Evolutionary conservation across 2,329 filamentous ascomycete genomes (phyloP).

Genomic region (Paracoccidioides lutzii): DNA sequence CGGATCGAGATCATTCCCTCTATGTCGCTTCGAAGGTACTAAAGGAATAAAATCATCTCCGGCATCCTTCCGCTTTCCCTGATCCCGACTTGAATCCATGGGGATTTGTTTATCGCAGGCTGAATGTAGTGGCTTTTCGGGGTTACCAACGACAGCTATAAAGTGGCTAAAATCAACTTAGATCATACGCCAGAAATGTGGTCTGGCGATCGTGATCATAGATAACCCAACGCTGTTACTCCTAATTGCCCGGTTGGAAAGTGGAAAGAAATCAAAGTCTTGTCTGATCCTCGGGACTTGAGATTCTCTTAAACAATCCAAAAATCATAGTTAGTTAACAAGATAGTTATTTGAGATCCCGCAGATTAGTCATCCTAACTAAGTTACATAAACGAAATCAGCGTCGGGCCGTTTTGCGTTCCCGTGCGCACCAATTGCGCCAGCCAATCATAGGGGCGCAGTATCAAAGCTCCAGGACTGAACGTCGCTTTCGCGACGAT

Average conservation of each 20-base stretch:
- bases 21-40: background rate
- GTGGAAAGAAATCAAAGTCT: background rate
- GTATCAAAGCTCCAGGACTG: background rate
- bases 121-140: background rate
- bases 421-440: too few species aligned
- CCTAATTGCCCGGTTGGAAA: background rate
- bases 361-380: background rate
- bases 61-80: background rate
- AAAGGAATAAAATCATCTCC: background rate
- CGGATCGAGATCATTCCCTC: background rate
- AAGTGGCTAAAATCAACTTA: background rate
- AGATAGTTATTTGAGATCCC: too few species aligned
- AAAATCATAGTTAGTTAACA: too few species aligned
- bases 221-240: background rate
- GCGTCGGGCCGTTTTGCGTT: background rate
- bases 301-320: too few species aligned
- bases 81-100: background rate
- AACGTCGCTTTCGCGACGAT: background rate
- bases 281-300: too few species aligned
- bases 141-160: background rate
- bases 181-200: background rate
- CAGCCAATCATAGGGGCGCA: constrained; percentile 1
- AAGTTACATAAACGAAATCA: constrained; percentile 1
- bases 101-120: background rate
- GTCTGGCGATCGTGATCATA: background rate